Evolutionary conservation across 2,329 filamentous ascomycete species (phyloP).

Genomic region (Alternaria arborescens): DNA sequence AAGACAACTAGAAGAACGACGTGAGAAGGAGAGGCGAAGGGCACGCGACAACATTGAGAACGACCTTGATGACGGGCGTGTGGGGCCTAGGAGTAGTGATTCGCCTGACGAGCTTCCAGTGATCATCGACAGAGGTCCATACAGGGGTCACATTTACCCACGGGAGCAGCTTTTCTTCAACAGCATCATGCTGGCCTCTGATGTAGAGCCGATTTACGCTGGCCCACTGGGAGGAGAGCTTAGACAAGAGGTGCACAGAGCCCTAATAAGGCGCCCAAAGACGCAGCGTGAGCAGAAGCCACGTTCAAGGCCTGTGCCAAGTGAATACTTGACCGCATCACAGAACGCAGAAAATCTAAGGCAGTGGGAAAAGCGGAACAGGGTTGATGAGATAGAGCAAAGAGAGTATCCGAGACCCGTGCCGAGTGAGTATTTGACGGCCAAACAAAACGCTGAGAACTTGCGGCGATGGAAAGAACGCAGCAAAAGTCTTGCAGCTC

Average conservation of each 20-base stretch:
- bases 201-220: slow-evolving; percentile 8
- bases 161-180: slow-evolving; percentile 29
- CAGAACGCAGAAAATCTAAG: slow-evolving; percentile 2
- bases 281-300: not conserved
- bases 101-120: slow-evolving; percentile 16
- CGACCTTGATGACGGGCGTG: slow-evolving; percentile 12
- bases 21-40: slow-evolving; percentile 1
- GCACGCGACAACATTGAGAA: slow-evolving; percentile 6
- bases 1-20: slow-evolving; percentile 1
- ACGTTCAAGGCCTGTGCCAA: slow-evolving; percentile 3
- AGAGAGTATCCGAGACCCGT: slow-evolving; percentile 1
- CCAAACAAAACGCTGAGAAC: not conserved
- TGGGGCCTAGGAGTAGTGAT: not conserved
- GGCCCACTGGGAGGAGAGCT: slow-evolving; percentile 1
- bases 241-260: slow-evolving; percentile 13
- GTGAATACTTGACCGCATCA: slow-evolving; percentile 6
- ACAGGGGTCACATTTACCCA: slow-evolving; percentile 19
- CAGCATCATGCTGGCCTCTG: slow-evolving; percentile 28
- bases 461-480: not conserved
- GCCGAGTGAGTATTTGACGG: slow-evolving; percentile 3
- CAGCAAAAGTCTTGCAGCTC: not conserved
- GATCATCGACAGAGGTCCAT: slow-evolving; percentile 26
- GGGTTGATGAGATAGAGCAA: not conserved
- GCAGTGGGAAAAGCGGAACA: not conserved
- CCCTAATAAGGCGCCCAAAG: slow-evolving; percentile 1